Conservation (phyloP, 768 basidiomycete genomes). For the Boletellus ananiceps region DNA sequence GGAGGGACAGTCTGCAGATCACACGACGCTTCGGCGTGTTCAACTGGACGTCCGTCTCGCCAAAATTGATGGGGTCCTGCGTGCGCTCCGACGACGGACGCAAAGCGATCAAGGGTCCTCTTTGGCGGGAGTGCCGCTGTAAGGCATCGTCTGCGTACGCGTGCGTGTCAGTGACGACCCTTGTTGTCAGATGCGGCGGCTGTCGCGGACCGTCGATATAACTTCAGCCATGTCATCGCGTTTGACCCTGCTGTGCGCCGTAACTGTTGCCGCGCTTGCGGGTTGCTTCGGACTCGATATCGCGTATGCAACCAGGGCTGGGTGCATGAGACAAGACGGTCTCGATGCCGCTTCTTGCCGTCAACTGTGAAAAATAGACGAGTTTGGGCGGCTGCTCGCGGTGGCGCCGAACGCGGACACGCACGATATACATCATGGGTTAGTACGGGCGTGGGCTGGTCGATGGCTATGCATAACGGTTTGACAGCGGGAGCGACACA, state of each 20-base stretch:
- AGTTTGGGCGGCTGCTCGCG: constrained; percentile 32
- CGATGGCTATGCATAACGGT: neutral
- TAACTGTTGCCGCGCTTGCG: constrained; percentile 13
- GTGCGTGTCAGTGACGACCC: too few species aligned
- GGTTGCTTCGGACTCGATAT: constrained; percentile 17
- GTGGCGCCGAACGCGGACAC: constrained; percentile 19
- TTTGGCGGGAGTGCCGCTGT: too few species aligned
- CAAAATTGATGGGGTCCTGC: constrained; percentile 34
- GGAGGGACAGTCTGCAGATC: constrained; percentile 32
- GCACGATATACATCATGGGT: constrained; percentile 17
- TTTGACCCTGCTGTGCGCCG: constrained; percentile 29
- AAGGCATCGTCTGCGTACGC: too few species aligned
- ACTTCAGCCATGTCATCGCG: constrained; percentile 23
- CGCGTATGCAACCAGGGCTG: constrained; percentile 16
- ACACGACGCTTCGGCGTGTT: constrained; percentile 26
- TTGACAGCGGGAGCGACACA: constrained; percentile 28
- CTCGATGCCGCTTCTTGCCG: constrained; percentile 35
- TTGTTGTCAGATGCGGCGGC: too few species aligned
- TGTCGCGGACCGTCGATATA: constrained; percentile 16
- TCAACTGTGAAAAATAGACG: constrained; percentile 42
- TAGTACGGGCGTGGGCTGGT: neutral
- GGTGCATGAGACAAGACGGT: too few species aligned
- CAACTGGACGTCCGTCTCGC: constrained; percentile 35
- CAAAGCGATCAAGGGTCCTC: neutral
- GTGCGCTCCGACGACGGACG: constrained; percentile 14